These are phyloP conservation scores for Aureobasidium melanogenum DNA, from an alignment of 2,329 filamentous ascomycete genomes.

Conservation along the genomic window DNA sequence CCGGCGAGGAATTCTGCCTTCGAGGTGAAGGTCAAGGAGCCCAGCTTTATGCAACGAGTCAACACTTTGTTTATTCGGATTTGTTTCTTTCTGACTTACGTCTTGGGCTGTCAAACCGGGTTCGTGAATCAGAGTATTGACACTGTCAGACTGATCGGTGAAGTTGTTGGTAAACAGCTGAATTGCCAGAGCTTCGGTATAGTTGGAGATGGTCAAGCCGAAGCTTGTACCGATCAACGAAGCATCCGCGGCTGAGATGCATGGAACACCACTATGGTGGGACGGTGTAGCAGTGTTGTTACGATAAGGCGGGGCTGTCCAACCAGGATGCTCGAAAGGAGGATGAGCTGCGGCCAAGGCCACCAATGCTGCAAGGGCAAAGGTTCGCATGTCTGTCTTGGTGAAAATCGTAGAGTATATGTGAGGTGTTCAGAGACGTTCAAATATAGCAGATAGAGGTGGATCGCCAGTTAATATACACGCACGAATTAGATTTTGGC, in stretches of 20 bases:
- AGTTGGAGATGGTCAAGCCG: constrained; percentile 22
- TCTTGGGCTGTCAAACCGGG: not conserved
- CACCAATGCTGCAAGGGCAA: not conserved
- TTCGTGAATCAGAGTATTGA: constrained; percentile 24
- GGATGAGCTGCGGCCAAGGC: not conserved
- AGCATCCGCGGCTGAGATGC: constrained; percentile 20
- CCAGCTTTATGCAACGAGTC: not conserved
- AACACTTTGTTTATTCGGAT: not conserved
- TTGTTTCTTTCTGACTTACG: not conserved
- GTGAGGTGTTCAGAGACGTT: not conserved
- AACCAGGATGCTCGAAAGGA: not conserved
- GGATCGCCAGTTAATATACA: not conserved
- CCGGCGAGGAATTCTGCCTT: constrained; percentile 21
- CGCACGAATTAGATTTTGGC: not conserved
- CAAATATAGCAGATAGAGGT: not conserved
- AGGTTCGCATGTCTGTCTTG: not conserved
- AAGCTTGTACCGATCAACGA: constrained; percentile 22
- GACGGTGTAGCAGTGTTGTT: not conserved
- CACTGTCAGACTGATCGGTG: constrained; percentile 25
- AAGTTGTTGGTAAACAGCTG: constrained; percentile 20
- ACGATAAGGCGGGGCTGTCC: not conserved
- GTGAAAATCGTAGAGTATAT: not conserved
- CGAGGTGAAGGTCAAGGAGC: constrained; percentile 19
- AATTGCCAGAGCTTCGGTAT: constrained; percentile 20
- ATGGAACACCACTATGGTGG: constrained; percentile 1